Conservation (phyloP, 805 yeast species). For the Wickerhamomyces queroliae region DNA sequence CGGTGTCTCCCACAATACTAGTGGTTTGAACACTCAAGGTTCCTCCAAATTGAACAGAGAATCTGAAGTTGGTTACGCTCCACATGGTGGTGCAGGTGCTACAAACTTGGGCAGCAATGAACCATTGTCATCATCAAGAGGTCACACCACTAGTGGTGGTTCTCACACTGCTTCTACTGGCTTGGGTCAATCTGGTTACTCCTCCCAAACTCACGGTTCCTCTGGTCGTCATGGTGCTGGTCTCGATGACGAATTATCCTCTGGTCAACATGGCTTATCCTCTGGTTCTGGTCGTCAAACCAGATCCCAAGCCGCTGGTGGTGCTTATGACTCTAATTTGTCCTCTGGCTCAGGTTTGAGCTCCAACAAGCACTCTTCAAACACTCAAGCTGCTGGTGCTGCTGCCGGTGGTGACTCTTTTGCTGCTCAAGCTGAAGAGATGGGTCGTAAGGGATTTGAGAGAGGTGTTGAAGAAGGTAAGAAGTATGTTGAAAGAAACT, state of each 20-base stretch:
- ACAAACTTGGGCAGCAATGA: too few relatives aligned
- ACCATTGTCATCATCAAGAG: too few relatives aligned
- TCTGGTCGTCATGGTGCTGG: slow-evolving; percentile 1
- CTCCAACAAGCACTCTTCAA: background rate
- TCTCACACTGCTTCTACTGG: background rate
- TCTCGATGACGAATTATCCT: background rate
- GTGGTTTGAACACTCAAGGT: too few relatives aligned
- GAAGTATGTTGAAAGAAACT: slow-evolving; percentile 22
- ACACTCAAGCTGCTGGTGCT: slow-evolving; percentile 1
- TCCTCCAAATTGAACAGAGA: too few relatives aligned
- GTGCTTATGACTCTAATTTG: background rate
- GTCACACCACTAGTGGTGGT: too few relatives aligned
- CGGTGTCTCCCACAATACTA: background rate
- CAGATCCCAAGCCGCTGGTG: slow-evolving; percentile 16
- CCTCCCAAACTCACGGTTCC: background rate
- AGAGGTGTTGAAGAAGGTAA: slow-evolving; percentile 18
- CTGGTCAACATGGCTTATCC: background rate
- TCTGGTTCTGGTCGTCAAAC: slow-evolving; percentile 17
- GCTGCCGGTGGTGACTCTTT: slow-evolving; percentile 1
- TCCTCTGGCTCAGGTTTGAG: background rate
- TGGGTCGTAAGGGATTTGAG: slow-evolving; percentile 19
- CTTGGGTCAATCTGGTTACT: background rate
- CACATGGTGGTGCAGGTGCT: too few relatives aligned
- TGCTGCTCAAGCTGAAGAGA: slow-evolving; percentile 13
- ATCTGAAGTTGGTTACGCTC: background rate